These are phyloP conservation scores for Kalanchoe fedtschenkoi DNA, from an alignment of 164 flowering plant genomes.

Conservation along the genomic window DNA sequence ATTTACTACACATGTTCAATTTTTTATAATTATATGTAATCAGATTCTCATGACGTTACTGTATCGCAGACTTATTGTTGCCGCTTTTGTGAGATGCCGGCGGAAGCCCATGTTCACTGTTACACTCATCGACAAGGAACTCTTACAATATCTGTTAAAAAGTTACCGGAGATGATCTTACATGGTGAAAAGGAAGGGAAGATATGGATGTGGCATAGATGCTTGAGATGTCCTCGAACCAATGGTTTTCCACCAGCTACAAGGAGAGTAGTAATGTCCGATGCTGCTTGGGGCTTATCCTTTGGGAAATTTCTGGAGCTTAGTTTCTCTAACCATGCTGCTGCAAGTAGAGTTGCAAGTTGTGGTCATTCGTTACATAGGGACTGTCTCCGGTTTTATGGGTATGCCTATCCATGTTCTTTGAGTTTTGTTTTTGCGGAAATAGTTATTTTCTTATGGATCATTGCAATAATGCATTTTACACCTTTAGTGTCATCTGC, in stretches of 20 bases:
- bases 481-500: not conserved
- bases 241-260: constrained; percentile 93
- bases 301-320: constrained; percentile 99
- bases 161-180: constrained; percentile 51
- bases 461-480: not conserved
- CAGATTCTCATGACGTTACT: not conserved
- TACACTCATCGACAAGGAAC: constrained; percentile 94
- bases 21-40: not conserved
- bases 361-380: constrained; percentile 98
- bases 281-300: constrained; percentile 99
- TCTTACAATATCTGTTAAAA: constrained; percentile 91
- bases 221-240: constrained; percentile 69
- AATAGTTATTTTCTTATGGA: not conserved
- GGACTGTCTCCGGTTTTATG: constrained; percentile 99
- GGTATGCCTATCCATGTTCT: constrained; percentile 28
- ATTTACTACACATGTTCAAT: not conserved
- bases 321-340: constrained; percentile 97
- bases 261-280: constrained; percentile 84
- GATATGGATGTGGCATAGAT: constrained; percentile 99
- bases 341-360: constrained; percentile 97
- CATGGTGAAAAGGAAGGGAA: constrained; percentile 90
- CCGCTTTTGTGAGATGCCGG: constrained; percentile 81
- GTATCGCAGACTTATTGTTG: constrained; percentile 55
- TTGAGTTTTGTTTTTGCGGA: not conserved
- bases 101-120: constrained; percentile 97